Base-by-base conservation (phyloP, 306 rosid genomes). In the Quercus engelmannii region DNA sequence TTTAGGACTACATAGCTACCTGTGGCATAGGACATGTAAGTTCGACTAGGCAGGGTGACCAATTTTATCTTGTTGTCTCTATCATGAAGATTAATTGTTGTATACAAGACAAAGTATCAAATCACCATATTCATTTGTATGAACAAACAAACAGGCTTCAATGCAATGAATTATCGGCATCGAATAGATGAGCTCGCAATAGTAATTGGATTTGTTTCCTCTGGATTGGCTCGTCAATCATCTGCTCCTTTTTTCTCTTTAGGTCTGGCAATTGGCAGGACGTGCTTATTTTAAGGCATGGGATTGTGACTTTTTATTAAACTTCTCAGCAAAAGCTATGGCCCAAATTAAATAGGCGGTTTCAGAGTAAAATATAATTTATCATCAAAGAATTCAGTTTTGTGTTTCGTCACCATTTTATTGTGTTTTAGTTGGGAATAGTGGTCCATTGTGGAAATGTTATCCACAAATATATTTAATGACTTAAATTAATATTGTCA, bases 271-370 rank as follows among this genome's bases (percentile, higher is more conserved):
- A 12, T 49, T 49, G 14, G 54, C 54, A 49, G 54, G 12, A 49
- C 17, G 54, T 49, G 54, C 54, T 12, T 49, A 49, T 49, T 49
- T 10, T 3, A 10, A 3, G 13, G 64, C 21, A 20, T 9, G 65
- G 65, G 65, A 23, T 23, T 7, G 52, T 4, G 52, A 35, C 21
- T 19, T 38, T 18, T 6, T 59, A 9, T 17, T 19, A 5, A 59
- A 8, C 73, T 31, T 67, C 52, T 33, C 83, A 74, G 62, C 75
- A 17, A 55, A 69, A 20, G 69, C 28, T 67, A 54, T 58, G 83
- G 86, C 77, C 78, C 31, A 33, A 15, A 70, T 68, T 70, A 31
- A 61, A 69, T 28, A 56, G 86, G 83, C 86, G 86, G 86, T 62
- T 13, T 18, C 54, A 26, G 30, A 30, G 31, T 23, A 10, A 9